phyloP scores from a whole-genome alignment of 1,284 basidiomycete species.

The Sanghuangporus baumii region DNA sequence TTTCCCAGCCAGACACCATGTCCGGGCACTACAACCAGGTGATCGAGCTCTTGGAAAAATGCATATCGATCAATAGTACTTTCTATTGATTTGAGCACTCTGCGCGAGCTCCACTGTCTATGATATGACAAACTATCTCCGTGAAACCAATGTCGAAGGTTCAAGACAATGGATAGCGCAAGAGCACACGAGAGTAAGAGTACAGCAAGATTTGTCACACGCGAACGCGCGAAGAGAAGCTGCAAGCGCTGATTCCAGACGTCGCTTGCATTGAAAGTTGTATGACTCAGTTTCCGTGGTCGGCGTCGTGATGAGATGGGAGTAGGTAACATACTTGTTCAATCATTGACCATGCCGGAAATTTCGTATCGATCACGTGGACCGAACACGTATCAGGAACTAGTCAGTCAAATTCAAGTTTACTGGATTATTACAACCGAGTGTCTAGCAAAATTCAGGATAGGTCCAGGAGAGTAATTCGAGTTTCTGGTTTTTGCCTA shows the following conservation, averaged over 20 bases:
- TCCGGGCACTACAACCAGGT: constrained; percentile 86
- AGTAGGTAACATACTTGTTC: constrained; percentile 34
- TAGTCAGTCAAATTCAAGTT: too few relatives aligned
- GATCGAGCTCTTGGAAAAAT: constrained; percentile 34
- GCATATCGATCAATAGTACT: constrained; percentile 31
- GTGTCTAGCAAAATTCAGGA: too few relatives aligned
- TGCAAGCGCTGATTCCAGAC: constrained; percentile 17
- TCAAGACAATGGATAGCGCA: constrained; percentile 56
- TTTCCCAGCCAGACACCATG: constrained; percentile 85
- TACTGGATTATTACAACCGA: too few relatives aligned
- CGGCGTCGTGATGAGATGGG: constrained; percentile 28
- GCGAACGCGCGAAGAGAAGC: constrained; percentile 49
- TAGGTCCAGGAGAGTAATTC: too few relatives aligned
- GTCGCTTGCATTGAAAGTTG: constrained; percentile 24
- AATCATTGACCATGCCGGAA: background rate
- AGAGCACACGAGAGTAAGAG: constrained; percentile 46
- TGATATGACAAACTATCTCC: constrained; percentile 16
- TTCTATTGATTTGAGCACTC: constrained; percentile 39
- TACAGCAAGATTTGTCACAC: constrained; percentile 78
- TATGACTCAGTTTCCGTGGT: constrained; percentile 18
- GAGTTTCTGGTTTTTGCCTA: too few relatives aligned
- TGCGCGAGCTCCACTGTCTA: background rate
- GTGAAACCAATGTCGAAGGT: constrained; percentile 43
- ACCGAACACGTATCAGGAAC: background rate
- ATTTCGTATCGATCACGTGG: background rate